Conservation (phyloP, 352 stramenopile genomes). For the Blastocystis sp. region DNA sequence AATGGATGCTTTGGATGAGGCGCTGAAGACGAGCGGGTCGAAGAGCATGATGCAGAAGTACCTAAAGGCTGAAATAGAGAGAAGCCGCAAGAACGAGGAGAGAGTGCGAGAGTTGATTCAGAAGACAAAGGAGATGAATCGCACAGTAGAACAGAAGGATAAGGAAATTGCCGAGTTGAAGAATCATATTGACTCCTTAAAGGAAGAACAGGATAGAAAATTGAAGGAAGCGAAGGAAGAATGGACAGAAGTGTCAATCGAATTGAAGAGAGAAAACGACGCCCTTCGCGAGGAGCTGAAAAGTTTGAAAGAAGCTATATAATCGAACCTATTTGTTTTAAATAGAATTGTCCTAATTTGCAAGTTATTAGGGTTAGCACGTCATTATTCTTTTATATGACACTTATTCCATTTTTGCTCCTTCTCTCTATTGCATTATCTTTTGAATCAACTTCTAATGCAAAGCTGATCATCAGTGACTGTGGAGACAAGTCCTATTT, state of each 20-base stretch:
- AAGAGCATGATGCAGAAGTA: neutral
- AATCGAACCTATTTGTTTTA: neutral
- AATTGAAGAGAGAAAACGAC: conserved; percentile 2
- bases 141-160: conserved; percentile 2
- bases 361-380: neutral
- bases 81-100: conserved; percentile 3
- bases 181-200: neutral
- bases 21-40: neutral
- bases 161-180: conserved; percentile 5
- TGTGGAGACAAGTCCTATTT: neutral
- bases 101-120: neutral
- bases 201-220: neutral
- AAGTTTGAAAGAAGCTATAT: neutral
- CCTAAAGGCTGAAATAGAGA: neutral
- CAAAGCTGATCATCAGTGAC: neutral
- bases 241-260: neutral
- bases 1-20: neutral
- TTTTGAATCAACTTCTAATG: neutral
- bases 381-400: neutral
- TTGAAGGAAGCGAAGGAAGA: neutral
- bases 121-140: neutral
- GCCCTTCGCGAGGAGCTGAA: neutral
- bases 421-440: neutral
- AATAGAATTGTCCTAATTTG: neutral
- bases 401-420: neutral